A percentile compares a stretch with the other conserved stretches of the same genome.
Conservation (phyloP, 2,329 filamentous ascomycete genomes). For the Cladorrhinum sp. region DNA sequence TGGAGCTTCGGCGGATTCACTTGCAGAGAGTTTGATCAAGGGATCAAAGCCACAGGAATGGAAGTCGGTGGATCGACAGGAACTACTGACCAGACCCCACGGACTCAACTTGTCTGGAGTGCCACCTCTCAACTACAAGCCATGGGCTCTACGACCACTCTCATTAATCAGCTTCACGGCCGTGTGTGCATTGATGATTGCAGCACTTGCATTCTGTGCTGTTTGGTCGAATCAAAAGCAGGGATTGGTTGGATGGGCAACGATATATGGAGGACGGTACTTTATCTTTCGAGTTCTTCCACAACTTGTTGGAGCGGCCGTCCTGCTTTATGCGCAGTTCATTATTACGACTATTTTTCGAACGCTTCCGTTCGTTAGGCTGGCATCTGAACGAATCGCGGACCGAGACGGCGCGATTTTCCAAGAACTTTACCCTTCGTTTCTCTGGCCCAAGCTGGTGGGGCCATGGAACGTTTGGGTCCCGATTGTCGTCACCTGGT, state of each 20-base stretch:
- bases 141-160: slow-evolving; percentile 64
- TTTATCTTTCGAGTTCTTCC: slow-evolving; percentile 86
- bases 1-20: slow-evolving; percentile 26
- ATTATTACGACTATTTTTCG: slow-evolving; percentile 73
- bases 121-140: slow-evolving; percentile 64
- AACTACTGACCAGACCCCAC: slow-evolving; percentile 32
- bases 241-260: slow-evolving; percentile 67
- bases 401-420: slow-evolving; percentile 65
- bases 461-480: slow-evolving; percentile 66
- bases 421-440: slow-evolving; percentile 65
- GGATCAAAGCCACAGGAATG: slow-evolving; percentile 25
- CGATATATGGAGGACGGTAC: slow-evolving; percentile 69
- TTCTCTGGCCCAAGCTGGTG: slow-evolving; percentile 56
- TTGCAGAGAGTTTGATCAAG: slow-evolving; percentile 25
- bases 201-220: slow-evolving; percentile 68
- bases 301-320: slow-evolving; percentile 66
- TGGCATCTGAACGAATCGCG: slow-evolving; percentile 62
- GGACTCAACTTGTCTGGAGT: slow-evolving; percentile 39
- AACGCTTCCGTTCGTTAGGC: slow-evolving; percentile 71
- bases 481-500: slow-evolving; percentile 69
- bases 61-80: slow-evolving; percentile 31
- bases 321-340: slow-evolving; percentile 75
- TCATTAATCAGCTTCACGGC: slow-evolving; percentile 60
- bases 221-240: slow-evolving; percentile 60
- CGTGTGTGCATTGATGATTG: slow-evolving; percentile 67